Evolutionary conservation across 495 filamentous ascomycete genomes (phyloP), one percentile per base, ranked within the genome.

Genomic region (Choiromyces venosus): DNA sequence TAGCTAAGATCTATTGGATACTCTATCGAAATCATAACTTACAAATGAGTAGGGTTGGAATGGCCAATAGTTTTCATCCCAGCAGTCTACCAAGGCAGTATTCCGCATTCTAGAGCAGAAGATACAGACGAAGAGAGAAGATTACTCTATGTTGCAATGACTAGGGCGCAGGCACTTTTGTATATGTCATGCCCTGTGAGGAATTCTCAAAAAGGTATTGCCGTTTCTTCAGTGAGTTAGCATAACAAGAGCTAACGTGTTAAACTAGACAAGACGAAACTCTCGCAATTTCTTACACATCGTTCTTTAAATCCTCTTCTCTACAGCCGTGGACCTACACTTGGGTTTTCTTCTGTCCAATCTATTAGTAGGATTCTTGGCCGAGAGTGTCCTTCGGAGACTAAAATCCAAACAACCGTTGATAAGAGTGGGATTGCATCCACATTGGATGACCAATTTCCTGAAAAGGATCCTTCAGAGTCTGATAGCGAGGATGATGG

Each of bases 11-110:
- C 21, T 37, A 33, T 29, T 14, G 52, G 25, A 12, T 61, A 33
- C 39, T 42, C 37, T 66, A 42, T 70, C 8, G 35, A 42, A 29
- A 67, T 9, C 68, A 29, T 67, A 37, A 37, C 33, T 40, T 10
- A 67, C 66, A n/a, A 39, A 67, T 67, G 36, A 16, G 16, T 67
- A 72, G 94, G 96, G 5, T 85, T 99, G 0, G 96, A 99, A 80
- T 99, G 96, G 96, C 96, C 96, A 2, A 88, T 97, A 14, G 92
- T 99, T 0, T 99, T 99, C 82, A 89, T 99, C 18, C 94, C 96
- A 0, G 92, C 91, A 1, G 89, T 91, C 37, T 97, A 97, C 81
- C 88, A 95, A 40, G 94, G 94, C 19, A 95, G 90, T 25, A 97
- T 98, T 70, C 96, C 96, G 2, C 96, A 99, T 83, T 91, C 90